Evolutionary conservation across 208 protist genomes (phyloP), one percentile per base, ranked within the genome.

Genomic region (Acanthamoeba lenticulata): DNA sequence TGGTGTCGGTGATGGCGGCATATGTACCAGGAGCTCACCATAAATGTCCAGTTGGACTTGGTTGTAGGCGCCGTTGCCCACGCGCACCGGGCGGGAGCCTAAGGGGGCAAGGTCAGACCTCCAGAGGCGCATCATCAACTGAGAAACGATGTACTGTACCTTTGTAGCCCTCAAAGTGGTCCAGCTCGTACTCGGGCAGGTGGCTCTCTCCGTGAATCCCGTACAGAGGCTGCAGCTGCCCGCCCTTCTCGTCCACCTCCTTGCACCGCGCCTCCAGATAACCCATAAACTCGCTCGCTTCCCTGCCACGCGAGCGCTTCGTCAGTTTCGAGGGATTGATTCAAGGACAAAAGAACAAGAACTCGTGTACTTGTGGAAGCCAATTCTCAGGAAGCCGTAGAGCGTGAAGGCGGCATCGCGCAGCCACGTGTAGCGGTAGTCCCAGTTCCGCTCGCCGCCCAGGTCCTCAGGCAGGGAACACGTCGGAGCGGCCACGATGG

Each of bases 31-130:
- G 9, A 97, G 60, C 36, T 96, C 95, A 40, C 96, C 96, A 47
- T 96, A 97, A 15, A 97, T 96, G 49, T 97, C 96, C 52, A 97
- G 42, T 88, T 97, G 96, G 17, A 96, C 74, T 89, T 97, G 96
- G 42, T 97, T 95, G 3, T 95, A 95, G 13, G 96, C 96, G 47
- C 94, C 96, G 29, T 97, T 97, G 17, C 96, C 96, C 36, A 97
- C 62, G 32, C 96, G 62, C 11, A 97, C 96, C 19, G 96, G 96
- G 24, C 72, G 72, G 3, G 85, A 95, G 60, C 90, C 90, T 93
- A n/a, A 38, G 36, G 19, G 38, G n/a, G 55, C 13, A 13, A 90
- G 49, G 45, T 38, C 24, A 55, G 72, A 89, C 17, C 13, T 38
- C 11, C 15, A 9, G 44, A 91, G 42, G 29, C 2, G 85, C 4